These are phyloP conservation scores for Lentinula raphanica DNA, from an alignment of 768 basidiomycete species.

Conservation along the genomic window DNA sequence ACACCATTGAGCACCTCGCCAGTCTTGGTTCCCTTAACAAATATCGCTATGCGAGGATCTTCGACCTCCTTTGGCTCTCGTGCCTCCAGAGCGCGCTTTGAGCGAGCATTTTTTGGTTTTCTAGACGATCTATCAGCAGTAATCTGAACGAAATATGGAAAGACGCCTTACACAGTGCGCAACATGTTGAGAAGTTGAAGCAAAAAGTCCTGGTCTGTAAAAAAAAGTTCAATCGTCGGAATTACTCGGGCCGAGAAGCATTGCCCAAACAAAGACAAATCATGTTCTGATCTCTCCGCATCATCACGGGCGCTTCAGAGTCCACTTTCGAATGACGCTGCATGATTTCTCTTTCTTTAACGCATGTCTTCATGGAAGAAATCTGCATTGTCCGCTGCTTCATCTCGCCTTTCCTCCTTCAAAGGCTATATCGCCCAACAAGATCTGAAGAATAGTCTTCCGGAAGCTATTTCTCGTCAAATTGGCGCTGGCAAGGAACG, in stretches of 20 bases:
- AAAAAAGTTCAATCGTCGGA: background rate
- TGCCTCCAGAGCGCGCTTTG: constrained; percentile 83
- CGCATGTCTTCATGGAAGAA: constrained; percentile 17
- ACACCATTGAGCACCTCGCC: constrained; percentile 74
- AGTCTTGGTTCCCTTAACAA: constrained; percentile 84
- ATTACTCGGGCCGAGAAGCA: background rate
- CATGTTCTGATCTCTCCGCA: background rate
- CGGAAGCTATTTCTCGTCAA: constrained; percentile 17
- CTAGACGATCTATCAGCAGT: background rate
- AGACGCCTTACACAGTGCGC: constrained; percentile 8
- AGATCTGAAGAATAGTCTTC: constrained; percentile 18
- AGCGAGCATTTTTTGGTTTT: constrained; percentile 94
- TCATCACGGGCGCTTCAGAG: background rate
- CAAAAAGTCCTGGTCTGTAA: too few relatives aligned
- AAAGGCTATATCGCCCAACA: constrained; percentile 47
- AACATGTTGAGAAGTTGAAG: constrained; percentile 3
- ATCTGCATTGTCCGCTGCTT: constrained; percentile 27
- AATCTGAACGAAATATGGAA: background rate
- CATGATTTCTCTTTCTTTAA: background rate
- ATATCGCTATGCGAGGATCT: constrained; percentile 81
- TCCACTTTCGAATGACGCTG: background rate
- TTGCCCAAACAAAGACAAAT: background rate
- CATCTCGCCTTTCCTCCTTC: constrained; percentile 31
- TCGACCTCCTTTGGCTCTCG: constrained; percentile 88
- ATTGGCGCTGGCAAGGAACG: constrained; percentile 16